A percentile compares a stretch with the other conserved stretches of the same genome.
These are phyloP conservation scores for Neonectria coccinea DNA, from an alignment of 2,329 filamentous ascomycete genomes.

Conservation along the genomic window DNA sequence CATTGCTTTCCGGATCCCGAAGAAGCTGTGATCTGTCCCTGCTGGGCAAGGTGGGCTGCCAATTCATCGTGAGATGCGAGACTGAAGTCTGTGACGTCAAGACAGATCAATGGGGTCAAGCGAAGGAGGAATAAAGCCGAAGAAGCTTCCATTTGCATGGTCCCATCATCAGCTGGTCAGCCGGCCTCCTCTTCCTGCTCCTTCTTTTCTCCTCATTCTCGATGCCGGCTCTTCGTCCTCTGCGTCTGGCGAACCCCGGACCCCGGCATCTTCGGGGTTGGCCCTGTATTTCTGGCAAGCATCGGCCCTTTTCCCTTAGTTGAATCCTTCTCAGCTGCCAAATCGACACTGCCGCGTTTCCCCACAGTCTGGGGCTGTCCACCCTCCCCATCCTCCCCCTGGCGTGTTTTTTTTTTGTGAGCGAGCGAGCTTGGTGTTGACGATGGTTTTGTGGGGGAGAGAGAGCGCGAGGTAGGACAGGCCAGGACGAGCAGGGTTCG, in stretches of 20 bases:
- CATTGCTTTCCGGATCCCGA: background rate
- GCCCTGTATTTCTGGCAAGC: slow-evolving; percentile 12
- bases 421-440: background rate
- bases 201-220: background rate
- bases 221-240: background rate
- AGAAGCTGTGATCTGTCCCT: background rate
- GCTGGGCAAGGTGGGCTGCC: background rate
- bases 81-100: background rate
- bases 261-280: slow-evolving; percentile 4
- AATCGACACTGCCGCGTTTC: slow-evolving; percentile 16
- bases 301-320: slow-evolving; percentile 30
- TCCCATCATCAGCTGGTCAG: background rate
- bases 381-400: slow-evolving; percentile 12
- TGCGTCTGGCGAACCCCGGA: slow-evolving; percentile 1
- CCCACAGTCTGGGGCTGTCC: slow-evolving; percentile 10
- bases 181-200: background rate
- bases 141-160: background rate
- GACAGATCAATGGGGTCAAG: background rate
- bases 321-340: background rate
- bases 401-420: background rate
- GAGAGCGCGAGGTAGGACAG: background rate
- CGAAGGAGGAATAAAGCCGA: background rate
- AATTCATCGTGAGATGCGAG: too few species aligned
- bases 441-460: slow-evolving; percentile 20
- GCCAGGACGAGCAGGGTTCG: background rate